phyloP scores from a whole-genome alignment of 2,329 filamentous ascomycete genomes.

The Cordyceps cicadae region DNA sequence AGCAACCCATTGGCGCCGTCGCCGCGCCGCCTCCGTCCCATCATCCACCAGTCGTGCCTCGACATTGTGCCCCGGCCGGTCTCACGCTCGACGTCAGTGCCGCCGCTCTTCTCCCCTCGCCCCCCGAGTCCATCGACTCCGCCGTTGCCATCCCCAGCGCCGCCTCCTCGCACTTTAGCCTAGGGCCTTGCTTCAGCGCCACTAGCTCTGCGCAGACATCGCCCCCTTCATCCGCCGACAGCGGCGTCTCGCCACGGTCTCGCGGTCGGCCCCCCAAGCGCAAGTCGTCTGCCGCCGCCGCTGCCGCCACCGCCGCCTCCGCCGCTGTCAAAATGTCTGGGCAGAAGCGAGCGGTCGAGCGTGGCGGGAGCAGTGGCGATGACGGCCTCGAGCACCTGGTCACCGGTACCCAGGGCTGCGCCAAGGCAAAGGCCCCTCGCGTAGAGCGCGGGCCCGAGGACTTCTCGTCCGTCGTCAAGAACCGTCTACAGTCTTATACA shows the following conservation, averaged over 20 bases:
- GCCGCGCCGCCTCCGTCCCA: background rate
- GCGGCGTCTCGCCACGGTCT: constrained; percentile 8
- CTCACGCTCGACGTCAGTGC: constrained; percentile 10
- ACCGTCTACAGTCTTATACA: constrained; percentile 45
- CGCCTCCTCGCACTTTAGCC: background rate
- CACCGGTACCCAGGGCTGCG: constrained; percentile 13
- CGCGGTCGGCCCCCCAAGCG: background rate
- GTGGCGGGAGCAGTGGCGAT: constrained; percentile 24
- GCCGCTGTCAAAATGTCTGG: constrained; percentile 4
- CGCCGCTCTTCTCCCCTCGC: background rate
- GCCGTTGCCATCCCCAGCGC: background rate
- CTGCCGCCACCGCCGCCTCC: background rate
- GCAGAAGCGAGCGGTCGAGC: constrained; percentile 35
- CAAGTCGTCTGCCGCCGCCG: background rate
- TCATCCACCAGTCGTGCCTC: background rate
- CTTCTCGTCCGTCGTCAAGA: constrained; percentile 49
- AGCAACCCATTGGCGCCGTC: background rate
- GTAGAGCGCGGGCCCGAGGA: constrained; percentile 40
- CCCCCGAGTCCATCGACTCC: background rate
- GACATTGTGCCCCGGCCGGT: background rate
- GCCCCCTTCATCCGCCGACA: constrained; percentile 3
- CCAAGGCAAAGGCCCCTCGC: constrained; percentile 42
- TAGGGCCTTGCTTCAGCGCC: constrained; percentile 10
- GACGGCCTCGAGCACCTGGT: constrained; percentile 23
- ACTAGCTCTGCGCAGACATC: constrained; percentile 6